Evolutionary conservation across 306 rosid species (phyloP).

Genomic region (Quercus agrifolia): DNA sequence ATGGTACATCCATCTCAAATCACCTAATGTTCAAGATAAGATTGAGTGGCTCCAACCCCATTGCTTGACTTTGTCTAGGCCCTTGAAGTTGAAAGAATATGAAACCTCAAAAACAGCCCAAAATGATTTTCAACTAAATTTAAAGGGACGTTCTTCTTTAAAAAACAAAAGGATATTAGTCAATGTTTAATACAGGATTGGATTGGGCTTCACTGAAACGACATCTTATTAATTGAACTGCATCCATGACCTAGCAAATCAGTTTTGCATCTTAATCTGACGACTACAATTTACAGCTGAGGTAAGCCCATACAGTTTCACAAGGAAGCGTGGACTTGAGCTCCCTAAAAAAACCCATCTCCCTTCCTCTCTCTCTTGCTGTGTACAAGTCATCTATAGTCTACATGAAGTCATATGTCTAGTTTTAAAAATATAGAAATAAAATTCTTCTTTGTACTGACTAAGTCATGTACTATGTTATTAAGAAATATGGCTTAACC

Average conservation of each 20-base stretch:
- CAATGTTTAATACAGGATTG: not conserved
- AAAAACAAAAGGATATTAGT: too few species aligned
- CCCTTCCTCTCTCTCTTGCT: not conserved
- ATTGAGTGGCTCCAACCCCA: too few species aligned
- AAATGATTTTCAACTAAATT: not conserved
- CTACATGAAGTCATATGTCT: not conserved
- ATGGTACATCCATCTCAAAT: not conserved
- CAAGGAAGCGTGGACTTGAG: not conserved
- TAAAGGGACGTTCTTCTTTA: not conserved
- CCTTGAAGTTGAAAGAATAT: not conserved
- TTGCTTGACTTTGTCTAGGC: too few species aligned
- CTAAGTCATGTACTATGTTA: too few species aligned
- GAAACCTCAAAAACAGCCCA: not conserved
- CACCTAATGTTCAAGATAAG: not conserved
- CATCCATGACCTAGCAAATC: not conserved
- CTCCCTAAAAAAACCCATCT: not conserved
- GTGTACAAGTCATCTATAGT: not conserved
- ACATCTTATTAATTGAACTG: not conserved
- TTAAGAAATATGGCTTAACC: too few species aligned
- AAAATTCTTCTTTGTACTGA: too few species aligned
- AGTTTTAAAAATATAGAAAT: not conserved
- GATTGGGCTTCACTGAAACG: not conserved
- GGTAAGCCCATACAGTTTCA: not conserved
- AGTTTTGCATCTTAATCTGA: not conserved
- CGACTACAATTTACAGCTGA: not conserved